phyloP scores from a whole-genome alignment of 768 basidiomycete genomes.

The Brasilioporus rufonigricans region DNA sequence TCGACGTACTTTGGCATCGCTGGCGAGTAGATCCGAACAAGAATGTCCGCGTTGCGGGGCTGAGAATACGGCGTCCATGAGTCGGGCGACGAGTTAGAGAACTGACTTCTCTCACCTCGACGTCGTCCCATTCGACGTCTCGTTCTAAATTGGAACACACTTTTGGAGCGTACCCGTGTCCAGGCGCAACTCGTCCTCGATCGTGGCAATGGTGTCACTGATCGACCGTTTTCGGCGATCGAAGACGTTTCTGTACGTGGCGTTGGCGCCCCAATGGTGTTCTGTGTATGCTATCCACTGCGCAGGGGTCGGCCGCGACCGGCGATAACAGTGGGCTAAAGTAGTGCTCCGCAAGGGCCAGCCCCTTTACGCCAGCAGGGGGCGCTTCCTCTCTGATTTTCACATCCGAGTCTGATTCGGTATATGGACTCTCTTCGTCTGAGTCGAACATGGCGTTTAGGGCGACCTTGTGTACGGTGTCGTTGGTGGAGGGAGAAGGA shows the following conservation, averaged over 20 bases:
- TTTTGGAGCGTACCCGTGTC: neutral
- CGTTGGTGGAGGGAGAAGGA: neutral
- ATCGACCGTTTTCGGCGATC: neutral
- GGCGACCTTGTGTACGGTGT: too few relatives aligned
- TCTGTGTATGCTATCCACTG: neutral
- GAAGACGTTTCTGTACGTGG: neutral
- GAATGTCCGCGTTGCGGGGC: constrained; percentile 1
- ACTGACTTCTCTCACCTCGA: neutral
- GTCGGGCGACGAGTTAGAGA: too few relatives aligned
- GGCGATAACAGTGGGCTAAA: neutral
- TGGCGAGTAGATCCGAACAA: constrained; percentile 6
- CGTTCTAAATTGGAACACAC: neutral
- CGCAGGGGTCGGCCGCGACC: neutral
- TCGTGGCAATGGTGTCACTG: neutral
- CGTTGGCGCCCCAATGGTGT: neutral
- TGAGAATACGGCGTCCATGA: neutral
- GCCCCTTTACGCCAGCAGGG: neutral
- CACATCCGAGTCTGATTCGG: neutral
- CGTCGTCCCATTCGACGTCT: neutral
- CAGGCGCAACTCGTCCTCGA: neutral
- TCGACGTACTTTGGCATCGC: constrained; percentile 14
- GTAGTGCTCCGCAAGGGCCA: neutral
- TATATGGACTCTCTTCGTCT: neutral
- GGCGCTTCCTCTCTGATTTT: neutral
- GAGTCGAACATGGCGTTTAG: neutral